phyloP scores from a whole-genome alignment of 257 asterid genomes.

The Fraxinus cuspidata region DNA sequence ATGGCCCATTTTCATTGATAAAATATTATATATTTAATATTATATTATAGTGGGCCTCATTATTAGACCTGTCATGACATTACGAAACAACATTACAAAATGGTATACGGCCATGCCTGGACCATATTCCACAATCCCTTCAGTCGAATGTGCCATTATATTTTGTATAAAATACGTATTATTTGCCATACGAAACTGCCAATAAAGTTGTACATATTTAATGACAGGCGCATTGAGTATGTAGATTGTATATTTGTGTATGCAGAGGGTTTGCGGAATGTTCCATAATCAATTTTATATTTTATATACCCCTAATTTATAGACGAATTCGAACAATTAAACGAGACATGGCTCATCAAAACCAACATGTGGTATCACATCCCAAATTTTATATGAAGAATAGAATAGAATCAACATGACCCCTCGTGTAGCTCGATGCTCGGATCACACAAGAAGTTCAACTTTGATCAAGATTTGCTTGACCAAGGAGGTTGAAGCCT shows the following conservation, averaged over 20 bases:
- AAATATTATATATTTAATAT: too few relatives aligned
- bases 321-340: too few relatives aligned
- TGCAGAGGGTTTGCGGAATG: background rate
- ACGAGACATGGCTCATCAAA: background rate
- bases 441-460: too few relatives aligned
- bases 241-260: background rate
- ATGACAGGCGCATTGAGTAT: too few relatives aligned
- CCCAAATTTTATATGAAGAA: too few relatives aligned
- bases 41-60: slow-evolving; percentile 23
- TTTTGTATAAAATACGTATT: background rate
- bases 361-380: background rate
- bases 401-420: background rate
- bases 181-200: background rate
- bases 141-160: background rate
- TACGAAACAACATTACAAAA: slow-evolving; percentile 27
- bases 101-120: slow-evolving; percentile 29
- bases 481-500: background rate
- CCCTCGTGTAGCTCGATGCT: too few relatives aligned
- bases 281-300: too few relatives aligned
- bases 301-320: background rate
- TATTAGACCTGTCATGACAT: slow-evolving; percentile 1
- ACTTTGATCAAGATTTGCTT: too few relatives aligned
- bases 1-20: slow-evolving; percentile 23
- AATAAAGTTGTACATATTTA: background rate
- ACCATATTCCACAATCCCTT: slow-evolving; percentile 20